phyloP scores from a whole-genome alignment of 1,139 yeast species.

The Diutina neorugosa region DNA sequence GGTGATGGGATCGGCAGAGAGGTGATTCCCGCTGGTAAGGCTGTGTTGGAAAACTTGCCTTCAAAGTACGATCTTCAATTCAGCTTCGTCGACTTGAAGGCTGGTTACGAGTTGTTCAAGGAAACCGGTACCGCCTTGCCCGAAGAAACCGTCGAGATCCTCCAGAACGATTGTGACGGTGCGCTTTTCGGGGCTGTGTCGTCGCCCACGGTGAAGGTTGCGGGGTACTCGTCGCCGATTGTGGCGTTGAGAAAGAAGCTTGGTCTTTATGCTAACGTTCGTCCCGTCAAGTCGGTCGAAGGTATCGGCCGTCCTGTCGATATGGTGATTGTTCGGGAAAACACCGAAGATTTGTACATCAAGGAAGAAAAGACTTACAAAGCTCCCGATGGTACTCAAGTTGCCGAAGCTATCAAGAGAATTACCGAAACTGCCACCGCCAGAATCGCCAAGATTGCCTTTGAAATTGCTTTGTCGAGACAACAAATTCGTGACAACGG shows the following conservation, averaged over 20 bases:
- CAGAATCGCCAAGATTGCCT: slow-evolving; percentile 82
- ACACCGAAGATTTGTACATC: slow-evolving; percentile 92
- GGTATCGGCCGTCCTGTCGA: slow-evolving; percentile 83
- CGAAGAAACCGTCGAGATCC: slow-evolving; percentile 73
- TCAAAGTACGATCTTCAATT: slow-evolving; percentile 63
- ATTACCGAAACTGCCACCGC: slow-evolving; percentile 80
- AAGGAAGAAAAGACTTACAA: slow-evolving; percentile 76
- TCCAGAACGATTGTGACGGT: slow-evolving; percentile 82
- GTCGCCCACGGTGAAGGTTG: slow-evolving; percentile 88
- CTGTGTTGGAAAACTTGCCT: slow-evolving; percentile 74
- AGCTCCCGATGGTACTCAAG: slow-evolving; percentile 53
- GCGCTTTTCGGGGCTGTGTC: slow-evolving; percentile 96
- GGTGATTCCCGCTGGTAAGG: slow-evolving; percentile 90
- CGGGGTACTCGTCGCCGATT: slow-evolving; percentile 94
- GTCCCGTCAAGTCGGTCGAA: slow-evolving; percentile 91
- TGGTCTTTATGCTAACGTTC: slow-evolving; percentile 91
- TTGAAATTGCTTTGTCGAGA: slow-evolving; percentile 86
- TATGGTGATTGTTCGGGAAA: slow-evolving; percentile 95
- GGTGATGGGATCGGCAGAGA: slow-evolving; percentile 98
- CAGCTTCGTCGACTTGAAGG: slow-evolving; percentile 78
- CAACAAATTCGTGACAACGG: slow-evolving; percentile 65
- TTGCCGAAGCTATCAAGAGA: slow-evolving; percentile 96
- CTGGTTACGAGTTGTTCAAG: slow-evolving; percentile 90
- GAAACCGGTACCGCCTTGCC: slow-evolving; percentile 93
- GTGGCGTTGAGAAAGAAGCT: slow-evolving; percentile 92